Evolutionary conservation across 228 moss, liverwort and hornwort genomes (phyloP).

Genomic region (Sphagnum magellanicum): DNA sequence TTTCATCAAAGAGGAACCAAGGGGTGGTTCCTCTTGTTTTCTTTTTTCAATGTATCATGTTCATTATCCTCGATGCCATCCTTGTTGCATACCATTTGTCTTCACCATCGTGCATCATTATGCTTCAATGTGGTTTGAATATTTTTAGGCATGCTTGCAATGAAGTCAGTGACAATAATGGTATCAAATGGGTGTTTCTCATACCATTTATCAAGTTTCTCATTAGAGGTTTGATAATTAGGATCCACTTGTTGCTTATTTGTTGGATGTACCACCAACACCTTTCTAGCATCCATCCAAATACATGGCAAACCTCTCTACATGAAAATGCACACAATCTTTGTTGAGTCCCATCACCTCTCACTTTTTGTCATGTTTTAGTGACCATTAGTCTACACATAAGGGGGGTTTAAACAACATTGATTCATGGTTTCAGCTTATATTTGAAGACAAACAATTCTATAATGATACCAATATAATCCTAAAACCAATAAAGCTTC

Average conservation of each 20-base stretch:
- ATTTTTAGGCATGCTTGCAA: conserved; percentile 74
- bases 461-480: no score
- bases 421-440: neutral
- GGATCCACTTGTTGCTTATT: conserved; percentile 79
- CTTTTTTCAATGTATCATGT: no score
- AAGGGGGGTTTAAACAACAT: neutral
- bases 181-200: conserved; percentile 72
- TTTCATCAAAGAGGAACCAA: no score
- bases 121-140: conserved; percentile 95
- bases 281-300: conserved; percentile 99
- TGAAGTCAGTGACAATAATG: conserved; percentile 83
- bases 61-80: no score
- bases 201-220: conserved; percentile 77
- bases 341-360: no score
- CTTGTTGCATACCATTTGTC: no score
- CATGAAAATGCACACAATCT: conserved; percentile 2
- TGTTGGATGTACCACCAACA: conserved; percentile 76
- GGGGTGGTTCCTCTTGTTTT: no score
- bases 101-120: no score
- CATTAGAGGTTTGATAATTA: conserved; percentile 70
- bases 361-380: no score
- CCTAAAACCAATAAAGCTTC: no score
- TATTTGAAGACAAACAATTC: no score
- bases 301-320: conserved; percentile 88
- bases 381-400: neutral